Evolutionary conservation across 75 land plant species (phyloP).

Genomic region (Picea glauca): DNA sequence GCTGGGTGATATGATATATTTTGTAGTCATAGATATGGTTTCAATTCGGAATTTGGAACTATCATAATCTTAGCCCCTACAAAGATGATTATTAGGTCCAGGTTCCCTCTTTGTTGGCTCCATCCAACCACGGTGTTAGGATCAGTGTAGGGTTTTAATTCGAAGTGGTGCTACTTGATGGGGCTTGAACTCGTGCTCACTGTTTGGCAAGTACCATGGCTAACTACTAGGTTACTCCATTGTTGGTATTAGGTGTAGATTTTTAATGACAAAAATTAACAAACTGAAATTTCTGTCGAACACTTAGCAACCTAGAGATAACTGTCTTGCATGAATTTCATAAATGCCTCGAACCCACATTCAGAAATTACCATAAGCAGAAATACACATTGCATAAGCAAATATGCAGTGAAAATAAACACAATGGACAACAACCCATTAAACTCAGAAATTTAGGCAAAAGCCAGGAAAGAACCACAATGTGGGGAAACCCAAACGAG

Average conservation of each 20-base stretch:
- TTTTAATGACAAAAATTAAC: too few species aligned
- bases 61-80: not conserved
- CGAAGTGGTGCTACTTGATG: not conserved
- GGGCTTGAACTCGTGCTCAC: not conserved
- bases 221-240: not conserved
- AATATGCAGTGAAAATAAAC: too few species aligned
- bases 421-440: too few species aligned
- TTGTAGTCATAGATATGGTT: not conserved
- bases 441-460: too few species aligned
- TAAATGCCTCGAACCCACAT: too few species aligned
- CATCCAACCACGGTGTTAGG: not conserved
- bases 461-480: too few species aligned
- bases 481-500: too few species aligned
- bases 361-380: too few species aligned
- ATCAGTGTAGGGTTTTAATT: not conserved
- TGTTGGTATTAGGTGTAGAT: not conserved
- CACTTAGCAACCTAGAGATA: too few species aligned
- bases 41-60: not conserved
- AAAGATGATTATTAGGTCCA: not conserved
- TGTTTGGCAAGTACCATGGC: not conserved
- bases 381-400: too few species aligned
- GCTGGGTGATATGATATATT: not conserved
- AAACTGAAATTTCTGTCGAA: too few species aligned
- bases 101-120: not conserved
- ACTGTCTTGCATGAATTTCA: too few species aligned